A percentile compares a stretch with the other conserved stretches of the same genome.
Evolutionary conservation across 768 basidiomycete species (phyloP).

Genomic region (Russula griseocarnosa): DNA sequence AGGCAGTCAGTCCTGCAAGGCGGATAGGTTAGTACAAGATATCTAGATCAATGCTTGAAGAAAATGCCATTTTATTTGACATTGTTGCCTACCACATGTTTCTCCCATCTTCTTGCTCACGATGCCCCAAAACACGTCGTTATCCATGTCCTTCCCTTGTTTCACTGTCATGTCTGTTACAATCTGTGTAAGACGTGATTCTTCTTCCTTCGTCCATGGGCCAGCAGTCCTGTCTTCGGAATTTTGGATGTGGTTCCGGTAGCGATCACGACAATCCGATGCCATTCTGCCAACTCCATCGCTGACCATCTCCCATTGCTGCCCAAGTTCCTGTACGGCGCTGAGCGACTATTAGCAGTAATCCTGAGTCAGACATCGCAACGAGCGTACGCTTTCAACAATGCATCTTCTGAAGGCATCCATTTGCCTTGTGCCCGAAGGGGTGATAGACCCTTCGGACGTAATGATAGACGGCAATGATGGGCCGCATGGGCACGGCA

Average conservation of each 20-base stretch:
- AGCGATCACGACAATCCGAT: slow-evolving; percentile 80
- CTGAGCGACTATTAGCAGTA: slow-evolving; percentile 37
- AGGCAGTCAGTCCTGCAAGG: slow-evolving; percentile 66
- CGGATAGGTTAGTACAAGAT: neutral
- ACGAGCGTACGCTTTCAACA: slow-evolving; percentile 54
- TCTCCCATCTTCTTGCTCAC: slow-evolving; percentile 77
- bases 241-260: slow-evolving; percentile 75
- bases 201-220: slow-evolving; percentile 75
- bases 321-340: slow-evolving; percentile 64
- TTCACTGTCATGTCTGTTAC: slow-evolving; percentile 71
- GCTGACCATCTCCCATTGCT: slow-evolving; percentile 79
- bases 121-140: slow-evolving; percentile 78
- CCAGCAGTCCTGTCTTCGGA: slow-evolving; percentile 61
- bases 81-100: slow-evolving; percentile 73
- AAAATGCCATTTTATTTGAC: slow-evolving; percentile 77
- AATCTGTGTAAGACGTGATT: slow-evolving; percentile 66
- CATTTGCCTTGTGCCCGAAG: slow-evolving; percentile 66
- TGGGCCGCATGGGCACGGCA: slow-evolving; percentile 69
- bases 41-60: neutral
- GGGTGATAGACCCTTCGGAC: slow-evolving; percentile 69
- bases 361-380: neutral
- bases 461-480: slow-evolving; percentile 81
- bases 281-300: slow-evolving; percentile 67
- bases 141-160: slow-evolving; percentile 68
- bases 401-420: slow-evolving; percentile 59